Base-by-base conservation (phyloP, 2,329 filamentous ascomycete species). In the Cladophialophora exuberans region DNA sequence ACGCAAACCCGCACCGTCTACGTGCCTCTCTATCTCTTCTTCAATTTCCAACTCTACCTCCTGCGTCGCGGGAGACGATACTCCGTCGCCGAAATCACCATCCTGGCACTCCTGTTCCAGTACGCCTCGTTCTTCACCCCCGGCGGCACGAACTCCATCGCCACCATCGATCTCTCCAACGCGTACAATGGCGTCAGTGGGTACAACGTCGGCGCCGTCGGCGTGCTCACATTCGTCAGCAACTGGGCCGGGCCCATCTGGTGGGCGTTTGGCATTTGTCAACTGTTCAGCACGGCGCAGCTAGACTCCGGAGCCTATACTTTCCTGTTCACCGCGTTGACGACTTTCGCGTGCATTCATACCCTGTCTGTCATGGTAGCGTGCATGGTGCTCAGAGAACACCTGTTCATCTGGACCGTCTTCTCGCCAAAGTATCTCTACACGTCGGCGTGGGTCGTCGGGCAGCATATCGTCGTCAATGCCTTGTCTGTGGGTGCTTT, bases 331-430 rank as follows among this genome's bases (percentile, higher is more conserved):
- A 96, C 91, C 1, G 23, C 51, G 5, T 39, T 57, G 36, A 31
- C 56, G 5, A 58, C 70, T 87, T 96, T 94, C 69, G 76, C 83
- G 9, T 80, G 87, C 1, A 76, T 77, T 1, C 84, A 84, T 60
- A 72, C 89, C 49, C 72, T 84, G 2, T 87, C 84, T 42, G 87
- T 97, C 20, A 97, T 97, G 93, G 83, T 81, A 11, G 91, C 93
- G 13, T 99, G 94, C 71, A 91, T 88, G 43, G 79, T 83, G 6
- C 72, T 99, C 67, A 79, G 93, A 62, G 90, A 89, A 25, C 94
- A 99, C 77, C 72, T 99, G 54, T 99, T 99, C 69, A 92, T 99
- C 59, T 99, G 94, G 94, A 97, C 93, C 0, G 94, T 99, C 9
- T 99, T 99, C 72, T 96, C 90, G 61, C 94, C 94, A 0, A 99